A percentile compares a stretch with the other conserved stretches of the same genome.
Conservation (phyloP, 2,329 filamentous ascomycete genomes). For the Metarhizium sp. region DNA sequence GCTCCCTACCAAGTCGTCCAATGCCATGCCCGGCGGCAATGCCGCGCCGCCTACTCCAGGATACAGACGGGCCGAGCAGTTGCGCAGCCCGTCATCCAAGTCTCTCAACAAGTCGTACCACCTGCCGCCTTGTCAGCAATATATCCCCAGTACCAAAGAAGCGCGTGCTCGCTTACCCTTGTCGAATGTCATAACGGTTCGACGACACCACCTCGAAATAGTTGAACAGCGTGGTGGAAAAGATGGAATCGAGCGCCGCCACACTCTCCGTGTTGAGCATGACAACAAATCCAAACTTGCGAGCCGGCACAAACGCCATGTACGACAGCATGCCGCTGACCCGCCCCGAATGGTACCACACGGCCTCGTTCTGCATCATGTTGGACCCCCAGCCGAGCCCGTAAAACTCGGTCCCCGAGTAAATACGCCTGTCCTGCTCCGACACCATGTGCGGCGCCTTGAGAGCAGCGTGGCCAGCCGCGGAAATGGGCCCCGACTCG, state of each 20-base stretch:
- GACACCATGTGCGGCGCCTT: constrained; percentile 15
- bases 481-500: constrained; percentile 17
- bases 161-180: constrained; percentile 3
- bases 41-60: constrained; percentile 10
- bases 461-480: constrained; percentile 13
- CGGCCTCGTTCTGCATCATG: constrained; percentile 11
- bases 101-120: constrained; percentile 3
- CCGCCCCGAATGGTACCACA: constrained; percentile 15
- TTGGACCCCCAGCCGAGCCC: constrained; percentile 13
- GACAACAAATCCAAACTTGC: constrained; percentile 14
- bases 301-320: constrained; percentile 18
- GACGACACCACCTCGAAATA: constrained; percentile 9
- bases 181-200: constrained; percentile 9
- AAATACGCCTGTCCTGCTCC: not conserved
- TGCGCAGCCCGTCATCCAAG: constrained; percentile 5
- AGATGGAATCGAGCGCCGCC: constrained; percentile 10
- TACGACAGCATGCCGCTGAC: constrained; percentile 14
- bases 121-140: not conserved
- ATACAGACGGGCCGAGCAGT: constrained; percentile 12
- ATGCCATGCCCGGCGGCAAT: constrained; percentile 25
- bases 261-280: constrained; percentile 14
- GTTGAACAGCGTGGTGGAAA: constrained; percentile 15
- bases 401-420: constrained; percentile 8
- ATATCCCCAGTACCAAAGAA: not conserved
- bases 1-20: constrained; percentile 30